Conservation (phyloP, 2,329 filamentous ascomycete genomes). For the Pseudocercospora macadamiae region DNA sequence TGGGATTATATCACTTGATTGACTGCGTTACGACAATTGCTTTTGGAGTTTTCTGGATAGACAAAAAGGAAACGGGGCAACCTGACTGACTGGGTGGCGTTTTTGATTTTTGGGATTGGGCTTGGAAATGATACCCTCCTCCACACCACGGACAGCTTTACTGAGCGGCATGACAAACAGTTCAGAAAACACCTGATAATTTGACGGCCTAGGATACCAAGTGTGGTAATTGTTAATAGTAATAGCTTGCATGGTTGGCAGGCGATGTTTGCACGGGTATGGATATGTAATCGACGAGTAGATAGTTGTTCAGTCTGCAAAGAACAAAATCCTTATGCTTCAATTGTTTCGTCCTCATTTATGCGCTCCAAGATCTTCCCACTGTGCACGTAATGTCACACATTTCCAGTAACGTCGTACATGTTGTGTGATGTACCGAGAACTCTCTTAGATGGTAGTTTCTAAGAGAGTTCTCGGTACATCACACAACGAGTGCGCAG, state of each 20-base stretch:
- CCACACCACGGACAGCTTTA: not conserved
- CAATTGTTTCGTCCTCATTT: too few species aligned
- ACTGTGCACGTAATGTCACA: too few species aligned
- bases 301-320: not conserved
- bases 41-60: not conserved
- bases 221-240: not conserved
- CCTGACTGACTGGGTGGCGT: not conserved
- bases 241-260: not conserved
- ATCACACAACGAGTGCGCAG: too few species aligned
- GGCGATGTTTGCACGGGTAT: not conserved
- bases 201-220: not conserved
- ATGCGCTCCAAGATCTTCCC: too few species aligned
- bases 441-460: too few species aligned
- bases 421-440: too few species aligned
- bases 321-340: too few species aligned
- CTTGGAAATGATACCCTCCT: not conserved
- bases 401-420: too few species aligned
- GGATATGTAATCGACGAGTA: not conserved
- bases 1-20: not conserved
- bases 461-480: too few species aligned
- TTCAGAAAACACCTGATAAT: not conserved
- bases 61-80: too few species aligned
- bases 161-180: not conserved
- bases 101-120: not conserved
- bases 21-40: not conserved